Conservation (phyloP, 257 asterid species). For the Datura wrightii region DNA sequence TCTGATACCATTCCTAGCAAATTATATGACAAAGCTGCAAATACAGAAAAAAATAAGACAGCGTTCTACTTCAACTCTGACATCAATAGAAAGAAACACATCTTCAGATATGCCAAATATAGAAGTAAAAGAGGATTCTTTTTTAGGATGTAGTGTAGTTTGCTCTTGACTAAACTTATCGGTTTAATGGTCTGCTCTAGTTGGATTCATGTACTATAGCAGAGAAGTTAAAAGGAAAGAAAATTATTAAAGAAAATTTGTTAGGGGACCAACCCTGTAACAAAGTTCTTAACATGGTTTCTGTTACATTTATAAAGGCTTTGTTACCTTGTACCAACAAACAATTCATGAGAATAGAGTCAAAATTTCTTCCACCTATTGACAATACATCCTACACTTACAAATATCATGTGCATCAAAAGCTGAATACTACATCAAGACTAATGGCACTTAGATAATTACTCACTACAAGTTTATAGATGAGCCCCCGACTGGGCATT, state of each 20-base stretch:
- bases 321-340: slow-evolving; percentile 27
- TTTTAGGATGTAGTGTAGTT: slow-evolving; percentile 13
- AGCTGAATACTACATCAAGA: not conserved
- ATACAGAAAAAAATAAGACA: not conserved
- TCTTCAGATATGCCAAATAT: not conserved
- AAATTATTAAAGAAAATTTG: not conserved
- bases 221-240: not conserved
- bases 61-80: slow-evolving; percentile 15
- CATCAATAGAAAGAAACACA: not conserved
- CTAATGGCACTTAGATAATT: not conserved
- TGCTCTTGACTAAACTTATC: slow-evolving; percentile 11
- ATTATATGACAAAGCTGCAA: not conserved
- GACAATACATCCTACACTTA: not conserved
- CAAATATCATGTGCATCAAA: not conserved
- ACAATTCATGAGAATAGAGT: not conserved
- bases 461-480: not conserved
- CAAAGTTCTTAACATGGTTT: not conserved
- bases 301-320: not conserved
- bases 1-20: slow-evolving; percentile 1
- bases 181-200: slow-evolving; percentile 16
- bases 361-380: slow-evolving; percentile 6
- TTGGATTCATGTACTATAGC: not conserved
- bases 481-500: not conserved
- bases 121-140: not conserved
- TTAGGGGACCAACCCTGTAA: not conserved